phyloP scores from a whole-genome alignment of 345 rosid genomes.

The Heritiera fomes region DNA sequence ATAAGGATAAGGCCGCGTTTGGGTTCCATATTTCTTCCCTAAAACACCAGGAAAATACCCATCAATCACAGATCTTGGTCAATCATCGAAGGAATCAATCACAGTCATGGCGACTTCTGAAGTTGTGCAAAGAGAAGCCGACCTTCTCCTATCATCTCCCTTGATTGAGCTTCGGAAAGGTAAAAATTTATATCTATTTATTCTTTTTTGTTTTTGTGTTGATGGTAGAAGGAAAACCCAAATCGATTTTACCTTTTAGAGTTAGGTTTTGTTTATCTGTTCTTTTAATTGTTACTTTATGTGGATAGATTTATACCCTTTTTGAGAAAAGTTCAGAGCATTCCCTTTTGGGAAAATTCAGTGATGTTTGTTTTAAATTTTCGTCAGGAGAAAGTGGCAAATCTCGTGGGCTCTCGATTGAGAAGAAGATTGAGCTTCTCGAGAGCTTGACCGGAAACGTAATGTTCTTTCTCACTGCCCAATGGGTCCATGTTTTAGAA shows the following conservation, averaged over 20 bases:
- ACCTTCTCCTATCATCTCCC: conserved; percentile 51
- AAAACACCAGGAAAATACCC: background rate
- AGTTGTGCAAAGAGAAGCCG: conserved; percentile 53
- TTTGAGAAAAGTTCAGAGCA: background rate
- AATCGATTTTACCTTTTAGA: background rate
- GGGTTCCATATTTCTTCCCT: background rate
- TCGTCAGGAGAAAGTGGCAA: conserved; percentile 54
- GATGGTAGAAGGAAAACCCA: background rate
- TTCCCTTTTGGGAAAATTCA: too few species aligned
- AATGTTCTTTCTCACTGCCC: conserved; percentile 23
- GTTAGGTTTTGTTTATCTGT: background rate
- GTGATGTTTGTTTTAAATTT: background rate
- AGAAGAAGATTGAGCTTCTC: conserved; percentile 88
- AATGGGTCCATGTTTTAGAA: background rate
- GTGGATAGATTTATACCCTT: background rate
- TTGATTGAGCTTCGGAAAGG: conserved; percentile 49
- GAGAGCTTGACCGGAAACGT: conserved; percentile 85
- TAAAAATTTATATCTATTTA: conserved; percentile 5
- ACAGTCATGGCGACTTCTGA: conserved; percentile 68
- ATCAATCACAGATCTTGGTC: background rate
- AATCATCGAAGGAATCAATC: conserved; percentile 11
- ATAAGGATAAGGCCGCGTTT: background rate
- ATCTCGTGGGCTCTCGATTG: conserved; percentile 68
- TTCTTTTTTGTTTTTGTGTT: background rate
- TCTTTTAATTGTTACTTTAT: background rate